Conservation (phyloP, 2,329 filamentous ascomycete species). For the Aspergillus quadrilineatus region DNA sequence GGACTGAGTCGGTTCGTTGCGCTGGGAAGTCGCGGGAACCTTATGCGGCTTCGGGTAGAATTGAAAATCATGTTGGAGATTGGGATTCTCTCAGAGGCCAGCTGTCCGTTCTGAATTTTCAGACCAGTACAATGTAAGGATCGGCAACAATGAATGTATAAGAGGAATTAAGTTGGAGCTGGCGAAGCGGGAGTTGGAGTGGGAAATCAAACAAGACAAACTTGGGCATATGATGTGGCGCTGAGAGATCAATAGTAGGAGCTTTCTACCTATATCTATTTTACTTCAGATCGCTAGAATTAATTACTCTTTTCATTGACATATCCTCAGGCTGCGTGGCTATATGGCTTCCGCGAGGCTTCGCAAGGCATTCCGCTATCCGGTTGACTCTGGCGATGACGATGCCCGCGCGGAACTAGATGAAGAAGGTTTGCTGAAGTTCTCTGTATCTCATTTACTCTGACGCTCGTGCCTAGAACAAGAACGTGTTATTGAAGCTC, state of each 20-base stretch:
- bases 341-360: constrained; percentile 61
- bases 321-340: not conserved
- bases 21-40: constrained; percentile 17
- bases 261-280: not conserved
- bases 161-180: constrained; percentile 6
- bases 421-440: constrained; percentile 62
- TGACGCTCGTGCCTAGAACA: constrained; percentile 36
- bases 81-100: not conserved
- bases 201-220: constrained; percentile 22
- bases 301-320: not conserved
- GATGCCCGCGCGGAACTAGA: constrained; percentile 65
- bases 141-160: not conserved
- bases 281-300: too few species aligned
- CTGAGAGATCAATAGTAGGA: not conserved
- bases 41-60: constrained; percentile 20
- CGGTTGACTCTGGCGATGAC: constrained; percentile 56
- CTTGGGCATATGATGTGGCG: constrained; percentile 5
- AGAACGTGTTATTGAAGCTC: constrained; percentile 39
- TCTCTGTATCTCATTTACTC: not conserved
- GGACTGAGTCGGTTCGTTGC: constrained; percentile 16
- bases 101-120: not conserved
- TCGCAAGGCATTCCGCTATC: constrained; percentile 76
- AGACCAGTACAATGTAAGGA: not conserved
- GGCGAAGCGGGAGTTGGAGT: constrained; percentile 1
- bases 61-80: constrained; percentile 19